These are phyloP conservation scores for Oemleria cerasiformis DNA, from an alignment of 306 rosid genomes.

Conservation along the genomic window DNA sequence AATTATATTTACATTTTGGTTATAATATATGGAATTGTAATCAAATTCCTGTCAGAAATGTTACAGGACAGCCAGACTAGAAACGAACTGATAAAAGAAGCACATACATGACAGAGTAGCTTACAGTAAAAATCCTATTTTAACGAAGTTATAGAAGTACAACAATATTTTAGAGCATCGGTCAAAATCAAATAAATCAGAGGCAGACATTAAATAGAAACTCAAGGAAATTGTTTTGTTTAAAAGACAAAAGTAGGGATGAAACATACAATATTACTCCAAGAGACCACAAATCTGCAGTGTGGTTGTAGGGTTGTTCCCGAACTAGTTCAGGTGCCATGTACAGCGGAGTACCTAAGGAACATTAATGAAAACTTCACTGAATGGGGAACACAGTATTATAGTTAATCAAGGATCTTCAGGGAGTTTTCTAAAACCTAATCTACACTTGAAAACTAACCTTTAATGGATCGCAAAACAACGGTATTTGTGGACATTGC, in stretches of 20 bases:
- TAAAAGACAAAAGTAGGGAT: slow-evolving; percentile 6
- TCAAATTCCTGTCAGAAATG: background rate
- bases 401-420: slow-evolving; percentile 8
- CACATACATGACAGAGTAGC: background rate
- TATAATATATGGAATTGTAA: background rate
- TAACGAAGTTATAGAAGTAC: slow-evolving; percentile 15
- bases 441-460: slow-evolving; percentile 37
- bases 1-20: background rate
- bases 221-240: slow-evolving; percentile 17
- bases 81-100: background rate
- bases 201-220: slow-evolving; percentile 10
- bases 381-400: background rate
- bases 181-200: slow-evolving; percentile 9
- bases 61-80: slow-evolving; percentile 2
- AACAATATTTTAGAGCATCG: slow-evolving; percentile 10
- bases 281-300: slow-evolving; percentile 97
- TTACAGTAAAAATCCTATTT: background rate
- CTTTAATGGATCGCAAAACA: slow-evolving; percentile 95
- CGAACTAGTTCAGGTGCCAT: slow-evolving; percentile 99
- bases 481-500: slow-evolving; percentile 99
- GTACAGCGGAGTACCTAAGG: slow-evolving; percentile 87
- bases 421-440: slow-evolving; percentile 17
- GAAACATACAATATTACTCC: slow-evolving; percentile 87
- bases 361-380: slow-evolving; percentile 7
- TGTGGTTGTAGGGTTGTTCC: slow-evolving; percentile 94